Evolutionary conservation across 768 basidiomycete genomes (phyloP).

Genomic region (Sporobolomyces roseus): DNA sequence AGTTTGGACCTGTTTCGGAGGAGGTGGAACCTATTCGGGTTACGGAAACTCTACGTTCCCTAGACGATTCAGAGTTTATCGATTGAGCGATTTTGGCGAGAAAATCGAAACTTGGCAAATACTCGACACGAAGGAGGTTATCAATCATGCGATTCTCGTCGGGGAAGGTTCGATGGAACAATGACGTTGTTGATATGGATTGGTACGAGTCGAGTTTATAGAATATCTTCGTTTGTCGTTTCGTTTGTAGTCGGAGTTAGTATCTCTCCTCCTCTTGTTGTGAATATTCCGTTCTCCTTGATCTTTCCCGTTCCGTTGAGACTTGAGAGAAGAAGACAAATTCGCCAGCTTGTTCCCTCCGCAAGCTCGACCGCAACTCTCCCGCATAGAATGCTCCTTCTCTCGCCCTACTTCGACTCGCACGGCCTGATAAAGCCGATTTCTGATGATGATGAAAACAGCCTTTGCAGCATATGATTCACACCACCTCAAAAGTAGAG

Average conservation of each 20-base stretch:
- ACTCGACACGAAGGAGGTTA: constrained; percentile 41
- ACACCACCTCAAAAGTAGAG: not conserved
- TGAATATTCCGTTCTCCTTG: no score
- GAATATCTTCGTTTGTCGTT: no score
- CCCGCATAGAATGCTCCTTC: no score
- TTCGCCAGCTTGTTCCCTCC: no score
- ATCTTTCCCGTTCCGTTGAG: no score
- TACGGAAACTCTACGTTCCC: constrained; percentile 64
- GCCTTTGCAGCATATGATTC: constrained; percentile 1
- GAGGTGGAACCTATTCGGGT: constrained; percentile 54
- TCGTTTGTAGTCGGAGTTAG: no score
- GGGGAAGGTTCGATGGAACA: constrained; percentile 34
- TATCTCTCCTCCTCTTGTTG: no score
- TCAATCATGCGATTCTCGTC: constrained; percentile 36
- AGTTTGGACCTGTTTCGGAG: constrained; percentile 88
- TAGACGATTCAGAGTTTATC: constrained; percentile 81
- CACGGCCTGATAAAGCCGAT: not conserved
- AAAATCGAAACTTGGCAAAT: constrained; percentile 82
- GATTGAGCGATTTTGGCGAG: constrained; percentile 85
- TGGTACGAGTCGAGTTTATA: no score
- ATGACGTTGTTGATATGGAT: no score
- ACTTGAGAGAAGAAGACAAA: no score
- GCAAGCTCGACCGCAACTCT: no score
- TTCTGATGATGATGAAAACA: constrained; percentile 1
- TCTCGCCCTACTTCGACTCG: not conserved